Evolutionary conservation across 2,329 filamentous ascomycete genomes (phyloP).

Genomic region (Curvularia sp.): DNA sequence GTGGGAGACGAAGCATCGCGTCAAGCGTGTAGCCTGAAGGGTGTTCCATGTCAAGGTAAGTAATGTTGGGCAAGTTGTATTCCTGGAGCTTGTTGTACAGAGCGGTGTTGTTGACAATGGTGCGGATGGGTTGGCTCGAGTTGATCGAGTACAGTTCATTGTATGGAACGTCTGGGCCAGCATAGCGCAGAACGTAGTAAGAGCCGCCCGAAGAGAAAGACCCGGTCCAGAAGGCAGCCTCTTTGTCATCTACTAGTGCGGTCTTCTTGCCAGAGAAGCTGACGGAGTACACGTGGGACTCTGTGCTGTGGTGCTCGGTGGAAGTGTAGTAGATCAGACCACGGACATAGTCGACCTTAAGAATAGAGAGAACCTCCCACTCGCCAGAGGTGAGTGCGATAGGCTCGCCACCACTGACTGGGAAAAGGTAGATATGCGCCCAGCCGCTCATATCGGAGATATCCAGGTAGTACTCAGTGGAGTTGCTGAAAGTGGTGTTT

Average conservation of each 20-base stretch:
- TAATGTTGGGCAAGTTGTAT: constrained; percentile 69
- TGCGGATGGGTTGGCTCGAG: constrained; percentile 62
- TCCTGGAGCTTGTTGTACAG: constrained; percentile 63
- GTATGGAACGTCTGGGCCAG: constrained; percentile 71
- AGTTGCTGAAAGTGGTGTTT: constrained; percentile 47
- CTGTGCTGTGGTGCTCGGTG: constrained; percentile 69
- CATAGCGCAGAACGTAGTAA: constrained; percentile 71
- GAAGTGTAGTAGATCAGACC: constrained; percentile 70
- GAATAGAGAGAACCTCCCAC: constrained; percentile 68
- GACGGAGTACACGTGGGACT: constrained; percentile 72
- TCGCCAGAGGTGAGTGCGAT: constrained; percentile 68
- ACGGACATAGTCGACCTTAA: constrained; percentile 65
- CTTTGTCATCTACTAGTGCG: constrained; percentile 66
- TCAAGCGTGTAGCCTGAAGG: constrained; percentile 68
- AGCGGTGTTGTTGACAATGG: constrained; percentile 66
- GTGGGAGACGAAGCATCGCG: constrained; percentile 69
- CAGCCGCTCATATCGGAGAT: constrained; percentile 70
- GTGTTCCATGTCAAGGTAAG: constrained; percentile 68
- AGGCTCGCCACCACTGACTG: constrained; percentile 62
- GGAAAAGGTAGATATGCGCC: constrained; percentile 70
- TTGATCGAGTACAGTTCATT: constrained; percentile 70
- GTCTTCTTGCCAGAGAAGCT: constrained; percentile 64
- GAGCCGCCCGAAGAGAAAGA: constrained; percentile 68
- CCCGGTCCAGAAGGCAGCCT: constrained; percentile 66
- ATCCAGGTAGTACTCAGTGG: constrained; percentile 66